A percentile compares a stretch with the other conserved stretches of the same genome.
These are phyloP conservation scores for Lecanosticta acicola DNA, from an alignment of 2,329 filamentous ascomycete species.

Conservation along the genomic window DNA sequence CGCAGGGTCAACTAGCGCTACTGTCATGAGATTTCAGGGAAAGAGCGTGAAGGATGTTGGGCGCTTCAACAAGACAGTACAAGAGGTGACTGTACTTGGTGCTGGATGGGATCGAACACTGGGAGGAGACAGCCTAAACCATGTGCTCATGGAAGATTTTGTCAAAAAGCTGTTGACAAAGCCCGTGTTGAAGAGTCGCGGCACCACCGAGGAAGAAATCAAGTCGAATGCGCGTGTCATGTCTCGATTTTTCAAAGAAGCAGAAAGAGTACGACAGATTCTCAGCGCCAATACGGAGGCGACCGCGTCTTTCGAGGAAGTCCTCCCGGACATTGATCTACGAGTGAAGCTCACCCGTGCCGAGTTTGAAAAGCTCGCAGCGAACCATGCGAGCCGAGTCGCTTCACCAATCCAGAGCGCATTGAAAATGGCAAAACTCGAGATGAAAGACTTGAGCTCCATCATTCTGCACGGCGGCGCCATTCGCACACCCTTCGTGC, in stretches of 20 bases:
- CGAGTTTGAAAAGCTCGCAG: constrained; percentile 74
- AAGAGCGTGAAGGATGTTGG: constrained; percentile 84
- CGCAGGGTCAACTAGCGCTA: constrained; percentile 86
- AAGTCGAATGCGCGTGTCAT: constrained; percentile 74
- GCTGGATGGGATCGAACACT: constrained; percentile 83
- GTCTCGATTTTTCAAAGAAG: constrained; percentile 88
- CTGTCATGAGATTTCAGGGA: constrained; percentile 82
- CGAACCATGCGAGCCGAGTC: constrained; percentile 63
- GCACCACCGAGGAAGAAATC: constrained; percentile 58
- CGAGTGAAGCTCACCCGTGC: constrained; percentile 78
- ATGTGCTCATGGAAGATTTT: constrained; percentile 85
- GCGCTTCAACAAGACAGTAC: constrained; percentile 91
- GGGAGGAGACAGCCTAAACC: constrained; percentile 84
- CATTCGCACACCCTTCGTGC: constrained; percentile 87
- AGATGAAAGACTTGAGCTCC: constrained; percentile 72
- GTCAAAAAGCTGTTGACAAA: constrained; percentile 70
- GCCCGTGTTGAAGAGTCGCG: constrained; percentile 55
- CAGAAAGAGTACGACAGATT: constrained; percentile 78
- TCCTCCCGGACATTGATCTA: constrained; percentile 91
- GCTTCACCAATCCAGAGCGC: constrained; percentile 65
- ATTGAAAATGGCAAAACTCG: constrained; percentile 65
- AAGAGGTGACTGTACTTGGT: constrained; percentile 87
- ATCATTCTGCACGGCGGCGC: constrained; percentile 90
- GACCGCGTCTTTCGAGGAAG: constrained; percentile 72
- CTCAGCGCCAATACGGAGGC: constrained; percentile 89